Base-by-base conservation (phyloP, 2,329 filamentous ascomycete species). In the Curvularia hawaiiensis region DNA sequence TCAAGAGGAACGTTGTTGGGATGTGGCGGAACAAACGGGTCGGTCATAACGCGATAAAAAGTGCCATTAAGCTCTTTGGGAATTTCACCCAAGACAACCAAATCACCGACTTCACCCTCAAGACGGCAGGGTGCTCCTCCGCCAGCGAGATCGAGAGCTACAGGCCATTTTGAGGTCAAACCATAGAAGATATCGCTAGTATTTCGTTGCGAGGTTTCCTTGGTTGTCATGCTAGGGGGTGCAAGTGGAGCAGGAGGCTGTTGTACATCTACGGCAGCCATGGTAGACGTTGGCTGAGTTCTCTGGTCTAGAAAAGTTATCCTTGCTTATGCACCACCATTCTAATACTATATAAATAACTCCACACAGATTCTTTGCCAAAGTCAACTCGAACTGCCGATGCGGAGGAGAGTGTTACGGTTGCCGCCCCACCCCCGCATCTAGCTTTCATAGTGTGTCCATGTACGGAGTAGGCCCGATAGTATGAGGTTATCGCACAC, bases 121-220 rank as follows among this genome's bases (percentile, higher is more conserved):
- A 50, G 28, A 20, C 28, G 28, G 70, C 71, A 49, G 65, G 72
- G 8, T 62, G 28, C 30, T 10, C 28, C 6, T 22, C 44, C 44
- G 3, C 30, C 44, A 33, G 44, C n/a, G 30, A 47, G 11, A 47
- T 47, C 28, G 11, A 47, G 28, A 22, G 44, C 28, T 18, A 47
- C 18, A 12, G 44, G 44, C 28, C n/a, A 31, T 35, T 16, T 47
- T 9, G 28, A 47, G 18, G 30, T 31, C 28, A 33, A 28, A 8
- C 44, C 28, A n/a, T 33, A 10, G 22, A 9, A 33, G 18, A 22
- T 47, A 2, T 33, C 44, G 20, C 35, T 5, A 10, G 11, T 22
- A 18, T 33, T 47, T 35, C 5, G 44, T 18, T 47, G n/a, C 4
- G 28, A 2, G 10, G 1, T 14, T 24, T 33, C 28, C 30, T 24